These are phyloP conservation scores for Cyclotella baltica DNA, from an alignment of 108 stramenopile species.

Conservation along the genomic window DNA sequence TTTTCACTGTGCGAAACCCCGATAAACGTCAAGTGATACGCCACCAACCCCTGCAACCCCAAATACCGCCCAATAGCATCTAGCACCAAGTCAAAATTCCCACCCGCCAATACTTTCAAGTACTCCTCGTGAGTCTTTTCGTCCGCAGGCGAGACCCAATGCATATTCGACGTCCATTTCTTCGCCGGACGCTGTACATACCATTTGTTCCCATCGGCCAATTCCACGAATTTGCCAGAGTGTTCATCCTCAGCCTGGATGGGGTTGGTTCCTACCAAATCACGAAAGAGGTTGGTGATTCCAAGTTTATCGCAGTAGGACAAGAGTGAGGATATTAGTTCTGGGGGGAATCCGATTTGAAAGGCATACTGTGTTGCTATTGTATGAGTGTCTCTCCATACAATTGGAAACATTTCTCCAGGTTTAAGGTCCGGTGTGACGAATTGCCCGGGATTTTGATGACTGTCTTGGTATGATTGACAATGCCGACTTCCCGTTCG, in stretches of 20 bases:
- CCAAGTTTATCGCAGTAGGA: conserved; percentile 51
- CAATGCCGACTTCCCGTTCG: conserved; percentile 37
- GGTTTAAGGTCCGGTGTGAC: conserved; percentile 45
- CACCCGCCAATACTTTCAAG: conserved; percentile 50
- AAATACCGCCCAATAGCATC: conserved; percentile 60
- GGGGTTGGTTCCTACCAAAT: conserved; percentile 34
- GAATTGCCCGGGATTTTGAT: conserved; percentile 36
- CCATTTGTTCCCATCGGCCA: conserved; percentile 65
- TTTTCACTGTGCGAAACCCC: conserved; percentile 46
- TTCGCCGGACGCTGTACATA: conserved; percentile 56
- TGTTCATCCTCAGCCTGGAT: conserved; percentile 17
- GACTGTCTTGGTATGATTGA: conserved; percentile 22
- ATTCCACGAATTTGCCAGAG: conserved; percentile 34
- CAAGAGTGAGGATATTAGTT: conserved; percentile 52
- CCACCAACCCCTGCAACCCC: conserved; percentile 47
- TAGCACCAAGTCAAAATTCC: conserved; percentile 62
- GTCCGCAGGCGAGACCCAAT: conserved; percentile 70
- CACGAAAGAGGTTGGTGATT: conserved; percentile 43
- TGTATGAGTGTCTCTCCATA: conserved; percentile 48
- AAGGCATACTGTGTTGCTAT: conserved; percentile 34
- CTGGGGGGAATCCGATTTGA: conserved; percentile 56
- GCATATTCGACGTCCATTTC: conserved; percentile 68
- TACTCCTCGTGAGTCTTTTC: conserved; percentile 66
- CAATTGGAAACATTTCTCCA: conserved; percentile 59
- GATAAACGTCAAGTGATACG: conserved; percentile 59